Conservation (phyloP, 1,284 basidiomycete species). For the Moesziomyces parantarcticus region DNA sequence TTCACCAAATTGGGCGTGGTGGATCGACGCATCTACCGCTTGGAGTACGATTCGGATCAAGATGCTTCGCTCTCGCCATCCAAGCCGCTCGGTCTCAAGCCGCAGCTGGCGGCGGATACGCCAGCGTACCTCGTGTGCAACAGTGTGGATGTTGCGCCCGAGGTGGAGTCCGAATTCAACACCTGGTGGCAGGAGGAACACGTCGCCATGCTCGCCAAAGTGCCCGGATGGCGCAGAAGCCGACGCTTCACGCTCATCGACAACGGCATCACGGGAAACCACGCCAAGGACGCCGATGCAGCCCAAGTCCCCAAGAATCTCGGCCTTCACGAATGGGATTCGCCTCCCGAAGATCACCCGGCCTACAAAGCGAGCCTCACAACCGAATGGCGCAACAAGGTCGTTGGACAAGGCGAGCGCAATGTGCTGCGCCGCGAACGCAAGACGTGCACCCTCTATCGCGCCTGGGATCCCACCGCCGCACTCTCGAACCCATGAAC, state of each 20-base stretch:
- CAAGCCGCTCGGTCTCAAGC: slow-evolving; percentile 10
- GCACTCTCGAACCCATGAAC: slow-evolving; percentile 6
- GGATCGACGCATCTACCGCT: slow-evolving; percentile 66
- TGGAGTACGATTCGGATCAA: slow-evolving; percentile 48
- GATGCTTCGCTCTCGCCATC: slow-evolving; percentile 14
- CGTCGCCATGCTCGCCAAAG: slow-evolving; percentile 38
- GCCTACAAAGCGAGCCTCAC: slow-evolving; percentile 41
- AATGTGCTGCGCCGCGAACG: slow-evolving; percentile 49
- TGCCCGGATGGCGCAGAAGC: slow-evolving; percentile 57
- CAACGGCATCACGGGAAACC: slow-evolving; percentile 25
- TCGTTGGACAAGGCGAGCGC: slow-evolving; percentile 14
- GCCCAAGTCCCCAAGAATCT: slow-evolving; percentile 34
- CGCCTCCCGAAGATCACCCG: no score
- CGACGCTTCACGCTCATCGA: slow-evolving; percentile 58
- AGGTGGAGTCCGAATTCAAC: slow-evolving; percentile 29
- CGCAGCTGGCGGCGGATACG: slow-evolving; percentile 18
- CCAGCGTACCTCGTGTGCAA: slow-evolving; percentile 42
- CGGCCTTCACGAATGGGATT: slow-evolving; percentile 36
- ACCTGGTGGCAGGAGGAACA: slow-evolving; percentile 57
- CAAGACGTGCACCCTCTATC: slow-evolving; percentile 47
- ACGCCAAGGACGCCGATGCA: slow-evolving; percentile 19
- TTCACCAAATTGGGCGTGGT: slow-evolving; percentile 65
- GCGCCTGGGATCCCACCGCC: slow-evolving; percentile 54
- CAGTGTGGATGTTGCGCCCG: slow-evolving; percentile 31
- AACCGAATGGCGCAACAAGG: slow-evolving; percentile 42